Evolutionary conservation across 371 early-diverging fungal species (phyloP).

Genomic region (Funneliformis caledonium): DNA sequence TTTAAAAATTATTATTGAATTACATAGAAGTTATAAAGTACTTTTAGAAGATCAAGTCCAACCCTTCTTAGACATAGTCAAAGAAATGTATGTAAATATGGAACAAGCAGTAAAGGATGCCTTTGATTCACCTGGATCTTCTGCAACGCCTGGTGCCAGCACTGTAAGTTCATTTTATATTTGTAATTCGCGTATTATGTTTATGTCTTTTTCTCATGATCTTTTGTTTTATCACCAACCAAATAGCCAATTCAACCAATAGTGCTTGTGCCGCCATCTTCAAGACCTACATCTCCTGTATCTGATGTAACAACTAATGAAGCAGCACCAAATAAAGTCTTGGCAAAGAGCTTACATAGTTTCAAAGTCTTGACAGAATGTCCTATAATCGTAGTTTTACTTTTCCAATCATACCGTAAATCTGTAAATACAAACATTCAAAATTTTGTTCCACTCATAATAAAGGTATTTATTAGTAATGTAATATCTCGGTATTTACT

Average conservation of each 20-base stretch:
- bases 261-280: conserved; percentile 63
- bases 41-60: conserved; percentile 86
- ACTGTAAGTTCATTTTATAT: conserved; percentile 51
- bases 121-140: conserved; percentile 58
- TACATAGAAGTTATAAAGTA: conserved; percentile 85
- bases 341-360: conserved; percentile 78
- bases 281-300: conserved; percentile 81
- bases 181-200: background rate
- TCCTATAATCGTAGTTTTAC: conserved; percentile 95
- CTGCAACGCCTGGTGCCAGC: conserved; percentile 59
- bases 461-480: conserved; percentile 60
- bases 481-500: background rate
- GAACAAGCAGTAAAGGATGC: conserved; percentile 80
- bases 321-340: conserved; percentile 62
- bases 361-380: conserved; percentile 98
- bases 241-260: conserved; percentile 53
- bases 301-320: conserved; percentile 60
- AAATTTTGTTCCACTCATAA: conserved; percentile 87
- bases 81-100: conserved; percentile 91
- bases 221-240: background rate
- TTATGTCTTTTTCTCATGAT: background rate
- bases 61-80: conserved; percentile 89
- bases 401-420: conserved; percentile 86
- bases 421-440: conserved; percentile 80
- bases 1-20: conserved; percentile 92